Evolutionary conservation across 805 yeast species (phyloP).

Genomic region (Dipodascopsis uninucleata): DNA sequence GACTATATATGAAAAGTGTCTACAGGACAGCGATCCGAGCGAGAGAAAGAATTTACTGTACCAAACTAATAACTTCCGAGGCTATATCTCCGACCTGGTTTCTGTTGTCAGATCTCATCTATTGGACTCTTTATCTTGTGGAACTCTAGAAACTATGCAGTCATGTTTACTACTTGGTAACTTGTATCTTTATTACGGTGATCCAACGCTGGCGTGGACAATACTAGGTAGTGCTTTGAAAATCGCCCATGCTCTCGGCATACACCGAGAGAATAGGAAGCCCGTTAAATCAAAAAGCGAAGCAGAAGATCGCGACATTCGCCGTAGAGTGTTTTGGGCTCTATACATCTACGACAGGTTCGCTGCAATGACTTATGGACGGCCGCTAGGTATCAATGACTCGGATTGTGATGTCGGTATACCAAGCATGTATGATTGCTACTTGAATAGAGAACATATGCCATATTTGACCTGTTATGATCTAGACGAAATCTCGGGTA

Average conservation of each 20-base stretch:
- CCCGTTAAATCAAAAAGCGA: not conserved
- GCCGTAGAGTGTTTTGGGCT: conserved; percentile 1
- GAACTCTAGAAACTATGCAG: not conserved
- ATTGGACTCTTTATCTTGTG: not conserved
- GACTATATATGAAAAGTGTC: not conserved
- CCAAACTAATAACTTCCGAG: not conserved
- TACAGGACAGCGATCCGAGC: not conserved
- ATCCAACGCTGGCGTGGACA: conserved; percentile 1
- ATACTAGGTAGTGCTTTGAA: not conserved
- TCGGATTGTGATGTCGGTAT: conserved; percentile 1
- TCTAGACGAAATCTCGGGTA: too few species aligned
- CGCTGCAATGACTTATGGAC: conserved; percentile 2
- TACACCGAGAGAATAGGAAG: not conserved
- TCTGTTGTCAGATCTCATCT: not conserved
- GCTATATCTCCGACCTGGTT: not conserved
- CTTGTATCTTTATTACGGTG: conserved; percentile 1
- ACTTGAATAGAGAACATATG: not conserved
- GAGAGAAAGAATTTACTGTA: too few species aligned
- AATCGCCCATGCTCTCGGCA: not conserved
- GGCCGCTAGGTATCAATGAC: conserved; percentile 1
- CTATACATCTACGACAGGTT: conserved; percentile 2
- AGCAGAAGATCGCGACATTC: not conserved
- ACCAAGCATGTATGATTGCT: not conserved
- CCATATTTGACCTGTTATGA: too few species aligned
- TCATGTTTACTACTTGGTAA: not conserved